Evolutionary conservation across 768 basidiomycete species (phyloP).

Genomic region (Boletus rubropictus): DNA sequence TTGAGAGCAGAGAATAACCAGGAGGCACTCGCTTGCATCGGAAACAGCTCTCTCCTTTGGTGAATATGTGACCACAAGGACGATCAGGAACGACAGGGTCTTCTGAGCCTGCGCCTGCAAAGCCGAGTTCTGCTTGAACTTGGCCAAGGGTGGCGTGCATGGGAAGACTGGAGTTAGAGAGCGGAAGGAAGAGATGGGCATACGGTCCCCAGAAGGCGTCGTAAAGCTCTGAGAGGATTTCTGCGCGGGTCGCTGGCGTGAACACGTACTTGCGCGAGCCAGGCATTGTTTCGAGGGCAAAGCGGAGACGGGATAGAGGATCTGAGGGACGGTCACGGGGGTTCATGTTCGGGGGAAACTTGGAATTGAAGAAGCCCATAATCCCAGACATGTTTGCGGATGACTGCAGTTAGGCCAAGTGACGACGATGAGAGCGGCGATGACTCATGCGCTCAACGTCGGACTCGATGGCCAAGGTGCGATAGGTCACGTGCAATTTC

Average conservation of each 20-base stretch:
- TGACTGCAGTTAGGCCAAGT: not conserved
- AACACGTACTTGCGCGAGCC: slow-evolving; percentile 74
- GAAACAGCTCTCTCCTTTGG: slow-evolving; percentile 88
- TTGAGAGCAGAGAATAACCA: not conserved
- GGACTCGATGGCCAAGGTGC: not conserved
- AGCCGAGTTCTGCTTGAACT: slow-evolving; percentile 55
- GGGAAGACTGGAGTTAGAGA: slow-evolving; percentile 56
- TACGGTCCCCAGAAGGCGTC: slow-evolving; percentile 78
- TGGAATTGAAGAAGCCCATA: slow-evolving; percentile 43
- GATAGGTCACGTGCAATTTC: slow-evolving; percentile 1
- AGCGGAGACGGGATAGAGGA: slow-evolving; percentile 66
- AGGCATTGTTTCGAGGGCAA: slow-evolving; percentile 76
- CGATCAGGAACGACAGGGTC: slow-evolving; percentile 60
- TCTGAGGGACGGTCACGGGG: slow-evolving; percentile 53
- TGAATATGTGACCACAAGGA: slow-evolving; percentile 81
- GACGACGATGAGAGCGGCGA: not conserved
- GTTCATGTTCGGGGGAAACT: slow-evolving; percentile 50
- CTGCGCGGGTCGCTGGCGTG: slow-evolving; percentile 65
- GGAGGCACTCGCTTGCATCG: slow-evolving; percentile 74
- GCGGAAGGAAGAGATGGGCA: slow-evolving; percentile 65
- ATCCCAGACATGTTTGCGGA: slow-evolving; percentile 35
- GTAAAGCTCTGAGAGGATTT: slow-evolving; percentile 78
- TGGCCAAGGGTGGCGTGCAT: slow-evolving; percentile 62
- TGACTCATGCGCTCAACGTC: slow-evolving; percentile 1
- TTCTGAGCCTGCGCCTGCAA: slow-evolving; percentile 54